Evolutionary conservation across 163 green algal species (phyloP).

Genomic region (Scenedesmus sp.): DNA sequence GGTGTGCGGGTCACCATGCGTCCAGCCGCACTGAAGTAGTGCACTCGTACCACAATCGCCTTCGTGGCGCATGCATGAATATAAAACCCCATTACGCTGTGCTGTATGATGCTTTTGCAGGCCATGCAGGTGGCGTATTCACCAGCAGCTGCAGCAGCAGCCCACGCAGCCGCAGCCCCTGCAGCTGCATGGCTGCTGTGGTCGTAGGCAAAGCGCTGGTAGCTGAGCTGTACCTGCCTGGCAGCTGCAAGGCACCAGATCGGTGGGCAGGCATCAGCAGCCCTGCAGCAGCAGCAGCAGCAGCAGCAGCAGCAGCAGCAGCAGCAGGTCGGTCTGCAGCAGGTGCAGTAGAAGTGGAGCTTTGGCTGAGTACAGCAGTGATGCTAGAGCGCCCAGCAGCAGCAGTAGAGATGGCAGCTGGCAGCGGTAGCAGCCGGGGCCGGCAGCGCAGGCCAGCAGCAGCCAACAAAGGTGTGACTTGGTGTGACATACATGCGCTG

Average conservation of each 20-base stretch:
- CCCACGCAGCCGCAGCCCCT: slow-evolving; percentile 23
- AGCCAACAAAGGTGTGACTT: not conserved
- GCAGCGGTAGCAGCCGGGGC: not conserved
- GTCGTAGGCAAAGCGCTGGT: slow-evolving; percentile 28
- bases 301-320: not conserved
- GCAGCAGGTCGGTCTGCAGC: not conserved
- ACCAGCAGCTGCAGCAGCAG: slow-evolving; percentile 27
- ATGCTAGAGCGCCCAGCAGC: not conserved
- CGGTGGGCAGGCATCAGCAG: not conserved
- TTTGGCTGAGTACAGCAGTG: slow-evolving; percentile 24
- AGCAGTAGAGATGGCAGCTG: not conserved
- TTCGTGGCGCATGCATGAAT: too few relatives aligned
- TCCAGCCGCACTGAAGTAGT: too few relatives aligned
- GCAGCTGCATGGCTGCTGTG: slow-evolving; percentile 40
- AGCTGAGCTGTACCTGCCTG: slow-evolving; percentile 38
- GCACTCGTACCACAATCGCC: too few relatives aligned
- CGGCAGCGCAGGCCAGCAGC: not conserved
- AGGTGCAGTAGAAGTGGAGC: slow-evolving; percentile 9
- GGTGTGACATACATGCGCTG: slow-evolving; percentile 9
- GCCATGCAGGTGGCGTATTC: slow-evolving; percentile 26
- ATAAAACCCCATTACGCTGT: not conserved
- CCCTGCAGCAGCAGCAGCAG: too few relatives aligned
- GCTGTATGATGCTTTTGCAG: not conserved
- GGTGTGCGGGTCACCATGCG: too few relatives aligned
- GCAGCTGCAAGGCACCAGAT: not conserved